Evolutionary conservation across 371 early-diverging fungal genomes (phyloP).

Genomic region (Mortierella sp.): DNA sequence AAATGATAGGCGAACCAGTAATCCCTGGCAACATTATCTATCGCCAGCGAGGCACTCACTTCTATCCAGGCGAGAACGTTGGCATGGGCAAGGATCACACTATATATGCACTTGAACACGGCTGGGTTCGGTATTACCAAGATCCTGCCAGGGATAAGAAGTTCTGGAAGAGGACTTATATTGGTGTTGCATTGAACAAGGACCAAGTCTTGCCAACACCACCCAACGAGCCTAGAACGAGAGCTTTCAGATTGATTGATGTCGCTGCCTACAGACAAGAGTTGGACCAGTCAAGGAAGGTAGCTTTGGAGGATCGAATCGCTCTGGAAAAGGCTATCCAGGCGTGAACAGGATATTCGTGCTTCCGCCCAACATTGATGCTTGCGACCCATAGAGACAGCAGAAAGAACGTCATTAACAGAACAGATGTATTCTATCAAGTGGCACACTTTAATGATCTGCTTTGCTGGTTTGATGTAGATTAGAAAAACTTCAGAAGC

Average conservation of each 20-base stretch:
- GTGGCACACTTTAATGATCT: no score
- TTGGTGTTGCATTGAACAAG: constrained; percentile 80
- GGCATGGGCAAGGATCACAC: constrained; percentile 95
- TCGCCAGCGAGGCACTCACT: constrained; percentile 92
- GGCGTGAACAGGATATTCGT: constrained; percentile 22
- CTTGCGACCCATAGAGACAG: no score
- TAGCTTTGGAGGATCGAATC: constrained; percentile 35
- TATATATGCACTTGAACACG: constrained; percentile 81
- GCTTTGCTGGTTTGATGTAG: no score
- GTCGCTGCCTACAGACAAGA: constrained; percentile 57
- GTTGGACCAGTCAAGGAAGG: constrained; percentile 47
- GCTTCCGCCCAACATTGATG: no score
- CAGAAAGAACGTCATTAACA: no score
- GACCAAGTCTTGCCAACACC: constrained; percentile 75
- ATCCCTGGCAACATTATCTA: constrained; percentile 92
- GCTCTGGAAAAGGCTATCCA: constrained; percentile 36
- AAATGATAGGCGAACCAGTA: constrained; percentile 65
- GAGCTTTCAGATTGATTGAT: constrained; percentile 81
- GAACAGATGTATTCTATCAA: no score
- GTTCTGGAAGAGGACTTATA: constrained; percentile 73
- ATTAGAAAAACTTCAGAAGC: no score
- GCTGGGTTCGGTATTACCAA: constrained; percentile 90
- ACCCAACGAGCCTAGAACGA: constrained; percentile 70
- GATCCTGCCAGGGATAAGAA: constrained; percentile 70
- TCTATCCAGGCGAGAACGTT: constrained; percentile 91